Evolutionary conservation across 2,329 filamentous ascomycete genomes (phyloP), one percentile per base, ranked within the genome.

Genomic region (Aspergillus amoenus): DNA sequence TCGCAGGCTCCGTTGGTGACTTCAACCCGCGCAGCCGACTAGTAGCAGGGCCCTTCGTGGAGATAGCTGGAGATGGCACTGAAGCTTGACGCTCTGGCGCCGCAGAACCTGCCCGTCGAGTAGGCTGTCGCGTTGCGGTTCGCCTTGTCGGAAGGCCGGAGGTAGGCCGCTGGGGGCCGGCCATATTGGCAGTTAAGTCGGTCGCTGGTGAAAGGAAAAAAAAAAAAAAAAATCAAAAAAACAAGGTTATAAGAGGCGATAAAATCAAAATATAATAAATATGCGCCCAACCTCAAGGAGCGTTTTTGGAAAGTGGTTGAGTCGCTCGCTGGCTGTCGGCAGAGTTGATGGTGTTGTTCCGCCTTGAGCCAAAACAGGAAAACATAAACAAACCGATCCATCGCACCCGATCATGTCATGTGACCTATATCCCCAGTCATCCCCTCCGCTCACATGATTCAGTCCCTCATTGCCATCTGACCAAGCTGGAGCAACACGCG

Each of bases 31-130:
- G 76, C 50, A 75, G 71, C 17, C 62, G 55, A 32, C 62, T 72
- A 6, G 70, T 72, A 11, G 73, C 74, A 39, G 81, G 75, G 4
- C 89, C 88, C 52, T 83, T 81, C 21, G 90, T 71, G 7, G 89
- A 90, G 45, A 86, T 85, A 58, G 89, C 84, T 5, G 91, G 90
- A 5, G 93, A 93, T 12, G 89, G 84, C 5, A 91, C 90, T 5
- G 93, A 93, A 12, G 82, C 76, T 27, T 88, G 75, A 60, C 83
- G 79, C 39, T 84, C 79, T 64, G 81, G 79, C 17, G 75, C 72
- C 39, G 78, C 68, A 22, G 84, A 81, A 37, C 81, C 82, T 61
- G 82, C 78, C 71, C 84, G 83, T 53, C 66, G 73, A 22, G 77
- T 73, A 42, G 81, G 75, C 64, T 79, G 81, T 53, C 81, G 80